Base-by-base conservation (phyloP, 352 stramenopile genomes). In the Phytophthora sansomeana region DNA sequence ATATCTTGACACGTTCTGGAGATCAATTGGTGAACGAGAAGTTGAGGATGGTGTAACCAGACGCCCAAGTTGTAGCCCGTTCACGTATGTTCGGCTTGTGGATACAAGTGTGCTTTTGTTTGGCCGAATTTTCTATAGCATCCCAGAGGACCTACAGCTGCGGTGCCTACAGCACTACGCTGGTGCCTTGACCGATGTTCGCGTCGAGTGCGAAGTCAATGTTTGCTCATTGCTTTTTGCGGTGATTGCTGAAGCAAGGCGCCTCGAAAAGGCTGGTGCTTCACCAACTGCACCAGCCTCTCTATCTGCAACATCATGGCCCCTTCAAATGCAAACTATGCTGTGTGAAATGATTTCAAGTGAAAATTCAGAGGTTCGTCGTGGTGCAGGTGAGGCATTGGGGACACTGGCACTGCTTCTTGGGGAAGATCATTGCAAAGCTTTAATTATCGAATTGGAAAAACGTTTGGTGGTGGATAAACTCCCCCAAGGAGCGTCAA, bases 141-240 rank as follows among this genome's bases (percentile, higher is more conserved):
- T 95, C 24, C 87, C 87, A 0, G 86, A 96, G 69, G 89, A 96
- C 66, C 68, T 96, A 24, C 89, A 96, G 36, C 67, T 96, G 39
- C 87, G 89, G 16, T 90, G 83, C 24, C 62, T 96, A 1, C 89
- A 96, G 63, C 89, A 96, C 53, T 93, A 88, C 30, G 80, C 81
- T 3, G 75, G 77, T 33, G 75, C 83, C 5, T 64, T 95, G n/a
- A 77, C 72, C 4, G 87, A 96, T 29, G 74, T 74, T 14, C 80
- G 80, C 17, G 53, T 76, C 16, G 72, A 91, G 46, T 91, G 82
- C 47, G 82, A 92, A 58, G 69, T 92, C 21, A 96, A 96, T 43
- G 85, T 96, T 13, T 91, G 80, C 38, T 85, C 86, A 4, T 38
- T 96, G 19, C 53, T 96, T 30, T 89, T 94, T 65, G 77, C 85